Evolutionary conservation across 495 filamentous ascomycete genomes (phyloP).

Genomic region (Apodospora peruviana): DNA sequence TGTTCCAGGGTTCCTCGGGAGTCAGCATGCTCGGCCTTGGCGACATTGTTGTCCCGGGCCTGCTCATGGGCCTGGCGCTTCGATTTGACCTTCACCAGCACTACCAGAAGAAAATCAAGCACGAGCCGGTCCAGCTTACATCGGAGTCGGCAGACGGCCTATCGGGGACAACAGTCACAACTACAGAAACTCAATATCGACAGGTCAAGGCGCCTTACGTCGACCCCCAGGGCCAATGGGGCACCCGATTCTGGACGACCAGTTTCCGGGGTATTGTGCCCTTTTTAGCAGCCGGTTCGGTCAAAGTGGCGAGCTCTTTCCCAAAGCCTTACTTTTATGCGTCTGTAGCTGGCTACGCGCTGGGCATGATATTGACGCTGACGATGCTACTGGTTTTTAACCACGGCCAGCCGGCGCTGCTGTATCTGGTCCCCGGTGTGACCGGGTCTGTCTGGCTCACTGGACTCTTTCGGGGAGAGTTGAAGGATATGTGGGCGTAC

Average conservation of each 20-base stretch:
- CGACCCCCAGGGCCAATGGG: conserved; percentile 65
- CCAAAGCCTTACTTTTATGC: conserved; percentile 86
- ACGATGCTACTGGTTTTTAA: conserved; percentile 69
- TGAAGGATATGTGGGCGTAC: conserved; percentile 72
- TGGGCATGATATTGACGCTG: conserved; percentile 75
- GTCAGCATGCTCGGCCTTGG: conserved; percentile 87
- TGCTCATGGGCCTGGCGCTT: conserved; percentile 81
- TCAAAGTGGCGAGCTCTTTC: conserved; percentile 50
- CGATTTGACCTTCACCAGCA: conserved; percentile 85
- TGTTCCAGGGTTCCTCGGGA: conserved; percentile 67
- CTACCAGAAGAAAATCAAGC: conserved; percentile 52
- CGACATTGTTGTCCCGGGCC: conserved; percentile 90
- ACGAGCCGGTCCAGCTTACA: conserved; percentile 30
- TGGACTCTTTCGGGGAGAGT: conserved; percentile 64
- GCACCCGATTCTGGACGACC: conserved; percentile 77
- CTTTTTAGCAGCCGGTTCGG: conserved; percentile 35
- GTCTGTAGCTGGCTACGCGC: conserved; percentile 67
- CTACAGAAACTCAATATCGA: conserved; percentile 23
- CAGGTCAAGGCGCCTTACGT: conserved; percentile 52
- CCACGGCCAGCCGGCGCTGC: conserved; percentile 83
- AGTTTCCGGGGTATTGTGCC: conserved; percentile 21
- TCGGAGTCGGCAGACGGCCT: conserved; percentile 24
- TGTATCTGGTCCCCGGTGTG: conserved; percentile 90
- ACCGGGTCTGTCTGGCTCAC: conserved; percentile 72
- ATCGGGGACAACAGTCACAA: conserved; percentile 26